Conservation (phyloP, 805 yeast genomes). For the Teunomyces gatunensis region DNA sequence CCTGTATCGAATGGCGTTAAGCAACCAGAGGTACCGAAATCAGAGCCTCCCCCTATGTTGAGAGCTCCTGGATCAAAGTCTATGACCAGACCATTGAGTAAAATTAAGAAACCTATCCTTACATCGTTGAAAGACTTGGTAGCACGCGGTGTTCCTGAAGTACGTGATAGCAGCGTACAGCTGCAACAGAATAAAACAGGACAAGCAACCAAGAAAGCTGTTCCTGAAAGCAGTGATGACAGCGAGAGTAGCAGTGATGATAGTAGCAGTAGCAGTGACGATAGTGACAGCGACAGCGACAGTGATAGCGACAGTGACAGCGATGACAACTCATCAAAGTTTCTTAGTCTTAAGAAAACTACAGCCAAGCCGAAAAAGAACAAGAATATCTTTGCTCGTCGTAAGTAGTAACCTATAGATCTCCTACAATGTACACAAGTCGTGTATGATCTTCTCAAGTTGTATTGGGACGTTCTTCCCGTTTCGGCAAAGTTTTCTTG, state of each 20-base stretch:
- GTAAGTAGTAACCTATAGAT: constrained; percentile 15
- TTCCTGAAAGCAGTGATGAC: constrained; percentile 1
- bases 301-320: constrained; percentile 13
- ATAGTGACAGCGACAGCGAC: constrained; percentile 9
- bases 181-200: constrained; percentile 1
- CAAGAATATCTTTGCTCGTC: constrained; percentile 24
- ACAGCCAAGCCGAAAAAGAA: constrained; percentile 10
- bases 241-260: constrained; percentile 15
- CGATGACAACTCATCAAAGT: constrained; percentile 14
- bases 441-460: too few relatives aligned
- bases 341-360: constrained; percentile 24
- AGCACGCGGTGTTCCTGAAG: constrained; percentile 67
- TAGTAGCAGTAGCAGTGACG: constrained; percentile 9
- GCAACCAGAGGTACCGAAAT: neutral
- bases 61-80: neutral
- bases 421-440: neutral
- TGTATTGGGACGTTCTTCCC: too few relatives aligned
- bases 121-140: constrained; percentile 56
- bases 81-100: neutral
- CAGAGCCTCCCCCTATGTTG: constrained; percentile 1
- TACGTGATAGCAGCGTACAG: constrained; percentile 38
- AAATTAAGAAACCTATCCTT: constrained; percentile 38
- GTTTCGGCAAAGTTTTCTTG: neutral
- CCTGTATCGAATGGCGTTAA: neutral
- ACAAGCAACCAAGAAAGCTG: neutral